Evolutionary conservation across 768 basidiomycete species (phyloP).

Genomic region (Lactifluus rugatus): DNA sequence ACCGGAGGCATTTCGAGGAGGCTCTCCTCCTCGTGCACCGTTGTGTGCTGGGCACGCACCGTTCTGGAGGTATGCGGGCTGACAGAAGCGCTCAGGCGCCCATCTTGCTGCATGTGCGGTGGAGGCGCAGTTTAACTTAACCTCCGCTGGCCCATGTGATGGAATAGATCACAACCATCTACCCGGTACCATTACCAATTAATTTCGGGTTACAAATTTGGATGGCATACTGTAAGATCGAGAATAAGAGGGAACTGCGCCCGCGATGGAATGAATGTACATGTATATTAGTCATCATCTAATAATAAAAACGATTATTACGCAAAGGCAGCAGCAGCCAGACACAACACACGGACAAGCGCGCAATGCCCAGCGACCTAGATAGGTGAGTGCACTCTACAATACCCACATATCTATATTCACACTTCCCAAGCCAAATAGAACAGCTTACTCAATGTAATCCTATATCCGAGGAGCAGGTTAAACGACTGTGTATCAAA

Average conservation of each 20-base stretch:
- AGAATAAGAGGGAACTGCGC: neutral
- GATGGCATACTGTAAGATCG: neutral
- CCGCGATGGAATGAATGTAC: neutral
- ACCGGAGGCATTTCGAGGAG: neutral
- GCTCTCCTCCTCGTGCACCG: neutral
- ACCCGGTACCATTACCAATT: slow-evolving; percentile 1
- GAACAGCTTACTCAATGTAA: slow-evolving; percentile 90
- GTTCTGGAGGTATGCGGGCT: neutral
- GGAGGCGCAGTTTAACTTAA: neutral
- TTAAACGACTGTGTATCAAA: slow-evolving; percentile 90
- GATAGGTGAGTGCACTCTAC: slow-evolving; percentile 3
- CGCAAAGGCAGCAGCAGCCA: no score
- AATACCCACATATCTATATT: neutral
- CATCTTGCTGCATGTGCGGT: neutral
- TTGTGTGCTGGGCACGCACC: neutral
- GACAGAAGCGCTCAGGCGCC: neutral
- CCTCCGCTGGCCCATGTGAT: neutral
- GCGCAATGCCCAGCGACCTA: slow-evolving; percentile 19
- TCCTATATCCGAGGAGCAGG: slow-evolving; percentile 90
- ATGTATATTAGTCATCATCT: neutral
- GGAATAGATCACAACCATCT: neutral
- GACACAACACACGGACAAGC: no score
- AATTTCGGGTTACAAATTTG: neutral
- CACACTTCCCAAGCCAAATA: slow-evolving; percentile 61
- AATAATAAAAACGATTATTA: slow-evolving; percentile 6